Percentiles rank a stretch among this genome's conserved stretches.
phyloP scores from a whole-genome alignment of 2,329 filamentous ascomycete species.

The Sarocladiaceae sp. region DNA sequence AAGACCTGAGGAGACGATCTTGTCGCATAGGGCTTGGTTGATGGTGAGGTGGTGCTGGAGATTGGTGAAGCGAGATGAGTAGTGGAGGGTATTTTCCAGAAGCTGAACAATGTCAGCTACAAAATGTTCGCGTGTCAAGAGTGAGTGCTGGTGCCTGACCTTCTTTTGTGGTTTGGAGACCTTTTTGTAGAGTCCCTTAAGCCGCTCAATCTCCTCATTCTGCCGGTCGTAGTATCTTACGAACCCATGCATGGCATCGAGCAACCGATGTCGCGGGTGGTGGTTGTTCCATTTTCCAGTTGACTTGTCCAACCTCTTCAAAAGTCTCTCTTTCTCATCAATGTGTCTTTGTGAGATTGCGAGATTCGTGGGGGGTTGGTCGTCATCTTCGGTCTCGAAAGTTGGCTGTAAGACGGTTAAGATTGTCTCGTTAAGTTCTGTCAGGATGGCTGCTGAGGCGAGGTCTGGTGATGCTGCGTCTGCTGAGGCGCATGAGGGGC shows the following conservation, averaged over 20 bases:
- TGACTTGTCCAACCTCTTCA: constrained; percentile 22
- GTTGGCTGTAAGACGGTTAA: neutral
- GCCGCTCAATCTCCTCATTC: constrained; percentile 30
- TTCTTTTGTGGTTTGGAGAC: constrained; percentile 29
- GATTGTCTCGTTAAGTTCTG: constrained; percentile 5
- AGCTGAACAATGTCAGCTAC: constrained; percentile 24
- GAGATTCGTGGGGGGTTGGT: no score
- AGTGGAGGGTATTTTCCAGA: constrained; percentile 53
- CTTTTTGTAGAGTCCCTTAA: constrained; percentile 31
- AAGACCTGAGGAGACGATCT: constrained; percentile 40
- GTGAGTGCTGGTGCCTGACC: constrained; percentile 12
- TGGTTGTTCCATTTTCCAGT: constrained; percentile 28
- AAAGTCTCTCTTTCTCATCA: constrained; percentile 25
- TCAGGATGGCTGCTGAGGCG: neutral
- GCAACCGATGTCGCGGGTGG: constrained; percentile 34
- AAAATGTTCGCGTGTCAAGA: no score
- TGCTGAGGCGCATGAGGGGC: neutral
- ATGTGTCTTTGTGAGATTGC: constrained; percentile 18
- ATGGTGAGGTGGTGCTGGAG: constrained; percentile 36
- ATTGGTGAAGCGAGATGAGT: constrained; percentile 47
- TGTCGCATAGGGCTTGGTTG: constrained; percentile 42
- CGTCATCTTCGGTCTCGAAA: neutral
- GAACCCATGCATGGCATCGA: constrained; percentile 36
- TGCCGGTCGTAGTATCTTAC: constrained; percentile 28
- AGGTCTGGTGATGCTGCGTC: neutral